Evolutionary conservation across 83 land plant species (phyloP).

Genomic region (Picea abies): DNA sequence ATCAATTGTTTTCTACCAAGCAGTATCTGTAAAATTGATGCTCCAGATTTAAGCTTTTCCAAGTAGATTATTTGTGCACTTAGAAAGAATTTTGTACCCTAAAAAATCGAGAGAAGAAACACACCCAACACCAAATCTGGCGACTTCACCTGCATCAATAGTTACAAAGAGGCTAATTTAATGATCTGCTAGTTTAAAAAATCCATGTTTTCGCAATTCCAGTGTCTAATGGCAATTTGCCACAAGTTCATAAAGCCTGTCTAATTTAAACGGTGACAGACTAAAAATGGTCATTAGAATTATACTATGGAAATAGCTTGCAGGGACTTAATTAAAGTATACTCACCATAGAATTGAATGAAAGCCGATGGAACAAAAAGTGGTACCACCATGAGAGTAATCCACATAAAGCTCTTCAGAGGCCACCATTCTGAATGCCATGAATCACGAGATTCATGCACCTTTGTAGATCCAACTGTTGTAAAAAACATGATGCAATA

Average conservation of each 20-base stretch:
- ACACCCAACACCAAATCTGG: conserved; percentile 94
- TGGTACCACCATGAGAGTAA: conserved; percentile 50
- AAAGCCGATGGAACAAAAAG: conserved; percentile 67
- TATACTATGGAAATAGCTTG: neutral
- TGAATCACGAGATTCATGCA: conserved; percentile 46
- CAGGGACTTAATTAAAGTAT: neutral
- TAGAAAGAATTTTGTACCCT: neutral
- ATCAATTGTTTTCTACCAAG: neutral
- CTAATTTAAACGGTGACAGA: neutral
- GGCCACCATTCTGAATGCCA: conserved; percentile 97
- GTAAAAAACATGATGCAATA: conserved; percentile 75
- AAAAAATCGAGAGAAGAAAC: neutral
- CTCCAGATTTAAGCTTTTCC: neutral
- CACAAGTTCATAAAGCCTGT: too few relatives aligned
- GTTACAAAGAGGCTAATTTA: too few relatives aligned
- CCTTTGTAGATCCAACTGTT: conserved; percentile 75
- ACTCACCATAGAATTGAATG: conserved; percentile 81
- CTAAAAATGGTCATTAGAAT: conserved; percentile 8
- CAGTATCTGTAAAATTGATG: neutral
- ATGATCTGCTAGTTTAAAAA: too few relatives aligned
- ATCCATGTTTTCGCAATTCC: too few relatives aligned
- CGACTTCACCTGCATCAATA: conserved; percentile 70
- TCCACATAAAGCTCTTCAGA: conserved; percentile 62
- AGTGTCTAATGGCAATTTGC: too few relatives aligned
- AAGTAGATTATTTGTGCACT: neutral